Evolutionary conservation across 1,284 basidiomycete genomes (phyloP).

Genomic region (Trichosporon coremiiforme): DNA sequence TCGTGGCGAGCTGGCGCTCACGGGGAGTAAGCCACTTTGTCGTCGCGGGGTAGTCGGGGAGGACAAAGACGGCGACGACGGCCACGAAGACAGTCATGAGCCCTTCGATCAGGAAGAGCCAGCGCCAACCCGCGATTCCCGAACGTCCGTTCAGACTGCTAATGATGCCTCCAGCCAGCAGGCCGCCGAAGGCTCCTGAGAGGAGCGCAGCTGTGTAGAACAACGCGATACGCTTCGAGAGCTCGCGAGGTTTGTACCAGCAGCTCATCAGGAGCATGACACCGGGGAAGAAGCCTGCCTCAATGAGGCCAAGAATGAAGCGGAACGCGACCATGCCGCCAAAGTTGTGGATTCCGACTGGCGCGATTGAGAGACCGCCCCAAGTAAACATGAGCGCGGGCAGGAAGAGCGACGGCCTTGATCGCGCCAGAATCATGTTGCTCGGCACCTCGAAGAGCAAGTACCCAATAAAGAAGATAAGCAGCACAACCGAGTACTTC

Average conservation of each 20-base stretch:
- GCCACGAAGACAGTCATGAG: conserved; percentile 47
- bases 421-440: conserved; percentile 45
- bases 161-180: conserved; percentile 51
- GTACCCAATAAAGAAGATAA: conserved; percentile 52
- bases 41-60: conserved; percentile 52
- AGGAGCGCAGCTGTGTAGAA: conserved; percentile 35
- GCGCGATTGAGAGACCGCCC: conserved; percentile 36
- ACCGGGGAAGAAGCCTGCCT: conserved; percentile 51
- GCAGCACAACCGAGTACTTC: conserved; percentile 52
- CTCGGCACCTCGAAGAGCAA: conserved; percentile 54
- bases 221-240: conserved; percentile 43
- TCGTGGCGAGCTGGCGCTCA: conserved; percentile 38
- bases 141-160: conserved; percentile 40
- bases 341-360: conserved; percentile 30
- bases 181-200: conserved; percentile 52
- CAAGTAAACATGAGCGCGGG: conserved; percentile 38
- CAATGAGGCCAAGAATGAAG: conserved; percentile 38
- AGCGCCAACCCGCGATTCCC: conserved; percentile 47
- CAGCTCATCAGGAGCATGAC: conserved; percentile 49
- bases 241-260: conserved; percentile 53
- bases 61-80: conserved; percentile 48
- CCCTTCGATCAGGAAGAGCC: conserved; percentile 55
- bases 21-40: conserved; percentile 48
- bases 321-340: conserved; percentile 35
- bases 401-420: conserved; percentile 33